phyloP scores from a whole-genome alignment of 23 red algal genomes.

The Gracilariopsis chorda region DNA sequence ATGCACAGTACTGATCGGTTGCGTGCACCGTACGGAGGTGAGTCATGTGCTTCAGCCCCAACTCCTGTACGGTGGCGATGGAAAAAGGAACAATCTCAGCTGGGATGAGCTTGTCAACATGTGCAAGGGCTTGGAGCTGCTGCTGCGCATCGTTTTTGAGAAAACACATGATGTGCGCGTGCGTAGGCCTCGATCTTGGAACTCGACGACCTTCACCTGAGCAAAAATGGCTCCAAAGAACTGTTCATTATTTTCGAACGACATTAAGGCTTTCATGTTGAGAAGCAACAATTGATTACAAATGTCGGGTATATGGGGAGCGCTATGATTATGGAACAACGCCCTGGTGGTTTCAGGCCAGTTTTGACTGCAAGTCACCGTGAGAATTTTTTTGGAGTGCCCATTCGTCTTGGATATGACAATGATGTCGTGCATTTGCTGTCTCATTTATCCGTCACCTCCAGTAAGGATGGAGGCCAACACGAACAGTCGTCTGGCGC shows the following conservation, averaged over 20 bases:
- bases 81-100: background rate
- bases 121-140: background rate
- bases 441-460: background rate
- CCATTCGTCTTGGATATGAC: background rate
- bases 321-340: background rate
- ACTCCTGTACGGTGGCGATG: too few relatives aligned
- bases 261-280: background rate
- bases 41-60: too few relatives aligned
- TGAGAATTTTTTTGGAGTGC: background rate
- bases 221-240: background rate
- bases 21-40: too few relatives aligned
- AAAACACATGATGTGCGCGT: background rate
- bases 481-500: background rate
- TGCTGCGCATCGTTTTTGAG: background rate
- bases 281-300: background rate
- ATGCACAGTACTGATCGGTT: too few relatives aligned
- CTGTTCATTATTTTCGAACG: background rate
- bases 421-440: conserved; percentile 9
- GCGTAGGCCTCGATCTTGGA: background rate
- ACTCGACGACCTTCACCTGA: background rate
- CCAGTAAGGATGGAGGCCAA: background rate
- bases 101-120: background rate
- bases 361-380: conserved; percentile 6
- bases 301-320: background rate
- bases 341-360: background rate